phyloP scores from a whole-genome alignment of 1,284 basidiomycete genomes.

The Fomitopsis palustris region DNA sequence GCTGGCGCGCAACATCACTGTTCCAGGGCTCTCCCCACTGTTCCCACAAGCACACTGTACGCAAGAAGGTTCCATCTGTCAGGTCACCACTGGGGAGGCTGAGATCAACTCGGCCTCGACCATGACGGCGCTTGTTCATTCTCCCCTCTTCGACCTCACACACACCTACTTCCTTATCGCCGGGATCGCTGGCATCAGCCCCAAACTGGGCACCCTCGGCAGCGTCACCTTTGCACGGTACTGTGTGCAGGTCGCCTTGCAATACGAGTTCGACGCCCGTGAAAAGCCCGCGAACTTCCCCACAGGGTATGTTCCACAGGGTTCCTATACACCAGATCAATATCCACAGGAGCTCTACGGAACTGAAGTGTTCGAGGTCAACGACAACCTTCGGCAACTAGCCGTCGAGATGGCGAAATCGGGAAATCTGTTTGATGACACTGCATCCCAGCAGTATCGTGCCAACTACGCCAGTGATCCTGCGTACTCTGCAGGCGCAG shows the following conservation, averaged over 20 bases:
- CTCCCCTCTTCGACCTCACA: conserved; percentile 38
- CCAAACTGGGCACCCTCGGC: conserved; percentile 38
- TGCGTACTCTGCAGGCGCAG: conserved; percentile 23
- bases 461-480: conserved; percentile 27
- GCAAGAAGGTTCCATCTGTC: conserved; percentile 34
- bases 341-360: conserved; percentile 38
- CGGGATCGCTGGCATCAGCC: conserved; percentile 45
- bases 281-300: conserved; percentile 40
- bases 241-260: conserved; percentile 42
- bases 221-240: conserved; percentile 41
- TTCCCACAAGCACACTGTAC: conserved; percentile 44
- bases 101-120: conserved; percentile 47
- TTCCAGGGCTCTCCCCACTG: conserved; percentile 41
- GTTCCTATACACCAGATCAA: conserved; percentile 30
- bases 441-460: conserved; percentile 31
- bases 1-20: conserved; percentile 29
- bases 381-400: conserved; percentile 38
- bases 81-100: conserved; percentile 33
- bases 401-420: conserved; percentile 30
- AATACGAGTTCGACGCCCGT: conserved; percentile 44
- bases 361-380: conserved; percentile 49
- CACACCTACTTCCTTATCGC: conserved; percentile 45
- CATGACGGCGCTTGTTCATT: conserved; percentile 34
- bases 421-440: conserved; percentile 35
- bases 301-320: conserved; percentile 40